Conservation (phyloP, 2,329 filamentous ascomycete species). For the Fusarium oligoseptatum region DNA sequence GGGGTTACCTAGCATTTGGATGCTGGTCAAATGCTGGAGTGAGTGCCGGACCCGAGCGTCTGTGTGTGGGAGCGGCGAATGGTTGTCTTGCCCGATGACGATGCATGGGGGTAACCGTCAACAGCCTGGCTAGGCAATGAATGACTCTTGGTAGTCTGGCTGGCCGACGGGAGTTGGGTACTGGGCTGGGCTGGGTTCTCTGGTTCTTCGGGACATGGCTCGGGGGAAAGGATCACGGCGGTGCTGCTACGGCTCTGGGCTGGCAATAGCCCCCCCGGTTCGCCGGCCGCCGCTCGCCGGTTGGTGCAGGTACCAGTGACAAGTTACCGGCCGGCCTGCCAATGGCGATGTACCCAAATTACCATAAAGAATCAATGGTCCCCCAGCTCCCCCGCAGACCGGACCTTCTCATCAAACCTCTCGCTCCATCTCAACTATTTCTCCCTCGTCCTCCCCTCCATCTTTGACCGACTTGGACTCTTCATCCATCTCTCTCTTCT, state of each 20-base stretch:
- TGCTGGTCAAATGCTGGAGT: not conserved
- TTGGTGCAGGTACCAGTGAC: slow-evolving; percentile 45
- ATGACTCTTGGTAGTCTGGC: slow-evolving; percentile 4
- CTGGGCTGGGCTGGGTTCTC: slow-evolving; percentile 4
- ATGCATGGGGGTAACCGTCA: slow-evolving; percentile 20
- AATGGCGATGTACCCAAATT: slow-evolving; percentile 43
- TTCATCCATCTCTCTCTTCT: slow-evolving; percentile 14
- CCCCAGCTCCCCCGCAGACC: slow-evolving; percentile 41
- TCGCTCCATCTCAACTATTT: slow-evolving; percentile 35
- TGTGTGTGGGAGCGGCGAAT: slow-evolving; percentile 10
- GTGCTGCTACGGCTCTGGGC: slow-evolving; percentile 27
- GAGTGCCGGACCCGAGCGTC: slow-evolving; percentile 28
- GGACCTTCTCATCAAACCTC: slow-evolving; percentile 40
- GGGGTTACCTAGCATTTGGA: slow-evolving; percentile 21
- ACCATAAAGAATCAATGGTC: slow-evolving; percentile 46
- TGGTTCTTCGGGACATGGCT: slow-evolving; percentile 45
- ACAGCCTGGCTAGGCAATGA: not conserved
- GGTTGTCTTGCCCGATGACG: slow-evolving; percentile 20
- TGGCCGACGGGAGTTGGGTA: slow-evolving; percentile 20
- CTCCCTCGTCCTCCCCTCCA: slow-evolving; percentile 24
- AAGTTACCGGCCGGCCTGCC: slow-evolving; percentile 36
- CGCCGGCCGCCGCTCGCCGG: slow-evolving; percentile 44
- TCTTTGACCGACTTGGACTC: slow-evolving; percentile 6
- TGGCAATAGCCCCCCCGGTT: slow-evolving; percentile 44
- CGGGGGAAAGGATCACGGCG: slow-evolving; percentile 49